A percentile compares a stretch with the other conserved stretches of the same genome.
These are phyloP conservation scores for Aegilops sharonensis DNA, from an alignment of 176 grass and related monocot species.

Conservation along the genomic window DNA sequence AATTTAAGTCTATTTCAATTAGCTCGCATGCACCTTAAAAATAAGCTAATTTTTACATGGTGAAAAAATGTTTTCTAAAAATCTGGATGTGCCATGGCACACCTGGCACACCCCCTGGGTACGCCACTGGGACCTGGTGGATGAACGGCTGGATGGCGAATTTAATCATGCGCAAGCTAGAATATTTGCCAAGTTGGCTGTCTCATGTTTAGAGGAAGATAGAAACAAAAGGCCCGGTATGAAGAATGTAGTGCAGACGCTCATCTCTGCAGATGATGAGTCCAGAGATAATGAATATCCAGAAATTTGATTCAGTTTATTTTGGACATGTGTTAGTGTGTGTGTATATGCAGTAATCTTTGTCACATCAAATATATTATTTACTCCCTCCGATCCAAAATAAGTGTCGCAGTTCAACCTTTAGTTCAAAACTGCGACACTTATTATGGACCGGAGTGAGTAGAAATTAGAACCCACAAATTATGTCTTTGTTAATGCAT, in stretches of 20 bases:
- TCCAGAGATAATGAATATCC: background rate
- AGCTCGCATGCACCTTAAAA: too few relatives aligned
- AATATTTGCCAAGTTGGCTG: background rate
- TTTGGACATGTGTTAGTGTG: background rate
- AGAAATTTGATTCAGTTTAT: background rate
- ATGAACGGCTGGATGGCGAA: background rate
- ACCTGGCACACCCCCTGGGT: too few relatives aligned
- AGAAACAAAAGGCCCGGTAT: constrained; percentile 21
- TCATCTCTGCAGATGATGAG: constrained; percentile 22
- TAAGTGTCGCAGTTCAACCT: too few relatives aligned
- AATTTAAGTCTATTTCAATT: too few relatives aligned
- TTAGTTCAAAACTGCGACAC: too few relatives aligned
- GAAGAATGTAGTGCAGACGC: constrained; percentile 21
- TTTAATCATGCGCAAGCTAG: background rate
- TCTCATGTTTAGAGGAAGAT: constrained; percentile 16
- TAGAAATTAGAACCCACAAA: background rate
- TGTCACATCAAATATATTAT: background rate
- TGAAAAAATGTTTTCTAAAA: too few relatives aligned
- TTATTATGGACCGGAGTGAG: too few relatives aligned
- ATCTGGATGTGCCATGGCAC: too few relatives aligned
- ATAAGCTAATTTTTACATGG: too few relatives aligned
- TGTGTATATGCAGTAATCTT: background rate
- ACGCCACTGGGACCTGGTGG: background rate
- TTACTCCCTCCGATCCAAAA: too few relatives aligned
- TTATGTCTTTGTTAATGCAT: background rate